These are phyloP conservation scores for Juncus effusus DNA, from an alignment of 176 grass and related monocot genomes.

Conservation along the genomic window DNA sequence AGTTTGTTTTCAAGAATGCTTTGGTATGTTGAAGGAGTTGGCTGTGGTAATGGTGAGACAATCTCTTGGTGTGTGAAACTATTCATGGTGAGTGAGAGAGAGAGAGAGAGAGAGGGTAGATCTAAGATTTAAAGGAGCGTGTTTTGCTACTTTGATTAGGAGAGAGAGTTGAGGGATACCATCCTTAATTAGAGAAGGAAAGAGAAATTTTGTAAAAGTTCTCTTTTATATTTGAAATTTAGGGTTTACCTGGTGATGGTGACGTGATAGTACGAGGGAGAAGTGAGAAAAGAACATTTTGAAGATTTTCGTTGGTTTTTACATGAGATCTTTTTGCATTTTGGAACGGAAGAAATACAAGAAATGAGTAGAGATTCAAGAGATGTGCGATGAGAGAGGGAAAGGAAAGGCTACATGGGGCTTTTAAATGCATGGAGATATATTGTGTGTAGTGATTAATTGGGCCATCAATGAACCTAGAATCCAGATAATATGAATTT, in stretches of 20 bases:
- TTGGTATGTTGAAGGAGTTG: slow-evolving; percentile 16
- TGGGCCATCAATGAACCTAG: too few relatives aligned
- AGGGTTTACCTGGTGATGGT: slow-evolving; percentile 2
- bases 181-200: slow-evolving; percentile 4
- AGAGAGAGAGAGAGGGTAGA: slow-evolving; percentile 4
- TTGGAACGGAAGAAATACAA: background rate
- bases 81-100: slow-evolving; percentile 23
- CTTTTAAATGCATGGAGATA: too few relatives aligned
- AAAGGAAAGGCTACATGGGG: background rate
- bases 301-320: slow-evolving; percentile 1
- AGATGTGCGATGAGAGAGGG: slow-evolving; percentile 9
- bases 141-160: slow-evolving; percentile 1
- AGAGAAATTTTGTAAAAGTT: background rate
- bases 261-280: slow-evolving; percentile 11
- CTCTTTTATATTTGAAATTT: slow-evolving; percentile 19
- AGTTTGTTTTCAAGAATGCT: slow-evolving; percentile 51
- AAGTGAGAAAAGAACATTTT: slow-evolving; percentile 2
- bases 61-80: background rate
- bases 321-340: slow-evolving; percentile 7
- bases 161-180: slow-evolving; percentile 1
- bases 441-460: too few relatives aligned
- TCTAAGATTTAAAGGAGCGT: slow-evolving; percentile 7
- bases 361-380: background rate
- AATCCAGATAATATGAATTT: too few relatives aligned
- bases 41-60: slow-evolving; percentile 27